These are phyloP conservation scores for Populus trichocarpa DNA, from an alignment of 441 rosid species.

Conservation along the genomic window DNA sequence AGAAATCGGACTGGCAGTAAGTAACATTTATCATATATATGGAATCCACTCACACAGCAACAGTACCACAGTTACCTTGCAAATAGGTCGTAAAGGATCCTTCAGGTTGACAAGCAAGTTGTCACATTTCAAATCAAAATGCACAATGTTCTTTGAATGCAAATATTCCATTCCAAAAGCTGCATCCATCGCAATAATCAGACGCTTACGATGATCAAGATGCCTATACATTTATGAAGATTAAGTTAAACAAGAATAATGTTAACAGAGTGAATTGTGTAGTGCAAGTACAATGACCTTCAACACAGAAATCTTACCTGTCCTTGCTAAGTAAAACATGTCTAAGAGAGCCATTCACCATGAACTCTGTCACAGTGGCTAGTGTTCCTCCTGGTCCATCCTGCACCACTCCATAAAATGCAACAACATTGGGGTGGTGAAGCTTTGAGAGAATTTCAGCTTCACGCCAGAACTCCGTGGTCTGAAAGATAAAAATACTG, in stretches of 20 bases:
- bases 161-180: constrained; percentile 96
- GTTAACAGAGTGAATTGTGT: background rate
- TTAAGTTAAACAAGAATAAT: background rate
- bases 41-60: background rate
- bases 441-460: constrained; percentile 84
- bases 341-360: constrained; percentile 96
- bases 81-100: constrained; percentile 77
- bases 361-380: constrained; percentile 86
- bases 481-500: constrained; percentile 32
- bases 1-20: background rate
- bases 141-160: constrained; percentile 83
- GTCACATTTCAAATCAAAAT: constrained; percentile 91
- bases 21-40: background rate
- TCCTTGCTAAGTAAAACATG: constrained; percentile 88
- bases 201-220: constrained; percentile 78
- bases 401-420: constrained; percentile 86
- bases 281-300: background rate
- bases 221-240: constrained; percentile 44
- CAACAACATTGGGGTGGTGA: constrained; percentile 88
- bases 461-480: constrained; percentile 88
- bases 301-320: constrained; percentile 40
- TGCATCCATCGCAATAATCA: constrained; percentile 91
- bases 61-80: constrained; percentile 54
- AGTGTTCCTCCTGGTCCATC: constrained; percentile 92
- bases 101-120: constrained; percentile 89